phyloP scores from a whole-genome alignment of 768 basidiomycete genomes.

The Roridomyces roridus region DNA sequence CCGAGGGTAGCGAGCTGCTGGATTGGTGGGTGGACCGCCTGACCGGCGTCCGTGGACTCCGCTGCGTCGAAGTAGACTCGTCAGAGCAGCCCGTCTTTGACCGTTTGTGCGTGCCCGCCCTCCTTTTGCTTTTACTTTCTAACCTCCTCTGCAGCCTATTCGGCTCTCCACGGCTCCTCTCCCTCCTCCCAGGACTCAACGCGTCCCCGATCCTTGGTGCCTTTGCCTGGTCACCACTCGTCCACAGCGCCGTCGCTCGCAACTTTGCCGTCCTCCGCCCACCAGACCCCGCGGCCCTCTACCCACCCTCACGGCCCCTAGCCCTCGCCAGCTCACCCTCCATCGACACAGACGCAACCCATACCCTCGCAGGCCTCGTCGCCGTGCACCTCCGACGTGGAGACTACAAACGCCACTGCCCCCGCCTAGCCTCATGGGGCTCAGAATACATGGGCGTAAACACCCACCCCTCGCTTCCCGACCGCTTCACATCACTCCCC shows the following conservation, averaged over 20 bases:
- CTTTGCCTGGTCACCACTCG: slow-evolving; percentile 63
- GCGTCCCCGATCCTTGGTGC: slow-evolving; percentile 53
- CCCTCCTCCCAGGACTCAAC: slow-evolving; percentile 48
- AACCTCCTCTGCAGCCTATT: slow-evolving; percentile 45
- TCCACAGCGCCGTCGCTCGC: slow-evolving; percentile 54
- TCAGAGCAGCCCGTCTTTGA: slow-evolving; percentile 52
- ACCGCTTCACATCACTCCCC: slow-evolving; percentile 39
- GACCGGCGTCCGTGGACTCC: slow-evolving; percentile 33
- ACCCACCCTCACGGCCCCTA: slow-evolving; percentile 17
- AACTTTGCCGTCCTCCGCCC: slow-evolving; percentile 51
- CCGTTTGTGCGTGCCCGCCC: slow-evolving; percentile 43
- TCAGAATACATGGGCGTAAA: slow-evolving; percentile 58
- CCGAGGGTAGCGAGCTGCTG: slow-evolving; percentile 48
- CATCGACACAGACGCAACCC: slow-evolving; percentile 12
- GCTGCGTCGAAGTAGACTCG: slow-evolving; percentile 53
- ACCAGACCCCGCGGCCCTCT: slow-evolving; percentile 30
- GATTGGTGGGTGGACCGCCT: slow-evolving; percentile 57
- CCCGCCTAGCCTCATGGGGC: slow-evolving; percentile 51
- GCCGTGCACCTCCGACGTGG: slow-evolving; percentile 64
- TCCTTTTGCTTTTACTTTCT: neutral
- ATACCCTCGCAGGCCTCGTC: slow-evolving; percentile 48
- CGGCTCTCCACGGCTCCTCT: slow-evolving; percentile 45
- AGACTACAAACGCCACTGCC: slow-evolving; percentile 62
- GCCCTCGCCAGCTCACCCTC: slow-evolving; percentile 6
- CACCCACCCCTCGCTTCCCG: slow-evolving; percentile 45